Evolutionary conservation across 306 rosid species (phyloP), one percentile per base, ranked within the genome.

Genomic region (Lathyrus tuberosus): DNA sequence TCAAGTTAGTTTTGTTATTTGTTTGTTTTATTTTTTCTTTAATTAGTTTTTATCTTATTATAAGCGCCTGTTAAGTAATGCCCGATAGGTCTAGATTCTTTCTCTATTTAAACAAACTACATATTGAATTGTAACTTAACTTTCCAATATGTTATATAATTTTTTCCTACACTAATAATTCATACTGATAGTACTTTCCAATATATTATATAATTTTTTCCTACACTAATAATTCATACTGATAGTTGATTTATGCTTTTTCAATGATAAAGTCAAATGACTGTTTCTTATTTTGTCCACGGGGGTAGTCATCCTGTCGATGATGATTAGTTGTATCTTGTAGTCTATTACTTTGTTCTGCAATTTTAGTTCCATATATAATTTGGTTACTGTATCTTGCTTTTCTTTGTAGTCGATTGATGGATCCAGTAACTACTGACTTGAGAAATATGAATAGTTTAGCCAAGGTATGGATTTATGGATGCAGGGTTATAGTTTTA

Each of bases 401-500:
- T 86, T 68, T 48, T 70, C 35, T 81, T 62, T 69, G 40, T 70
- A 94, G 99, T 77, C 99, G 99, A 64, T 73, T 94, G 92, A 82
- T 86, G 91, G 99, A 94, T 87, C 86, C 96, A 64, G n/a, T 91
- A 66, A 91, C 99, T 54, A 82, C 83, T 53, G 89, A 86, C 78
- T 86, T 94, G 82, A 87, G 99, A 81, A 94, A 86, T 86, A 88
- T 94, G 99, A 94, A 94, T 78, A 72, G 73, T 80, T 86, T 94
- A 77, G 99, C 99, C 5, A 94, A 89, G 97, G 99, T 91, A 83
- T 72, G 83, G 67, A 67, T 76, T 44, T 43, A 46, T 60, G 59
- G 62, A 51, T 73, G 69, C 47, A 38, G 35, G 3, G 42, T 74
- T 74, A 13, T 44, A 62, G 40, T 24, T 65, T 61, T 66, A 31